A percentile compares a stretch with the other conserved stretches of the same genome.
Conservation (phyloP, 805 yeast species). For the Myxozyma nipponensis region DNA sequence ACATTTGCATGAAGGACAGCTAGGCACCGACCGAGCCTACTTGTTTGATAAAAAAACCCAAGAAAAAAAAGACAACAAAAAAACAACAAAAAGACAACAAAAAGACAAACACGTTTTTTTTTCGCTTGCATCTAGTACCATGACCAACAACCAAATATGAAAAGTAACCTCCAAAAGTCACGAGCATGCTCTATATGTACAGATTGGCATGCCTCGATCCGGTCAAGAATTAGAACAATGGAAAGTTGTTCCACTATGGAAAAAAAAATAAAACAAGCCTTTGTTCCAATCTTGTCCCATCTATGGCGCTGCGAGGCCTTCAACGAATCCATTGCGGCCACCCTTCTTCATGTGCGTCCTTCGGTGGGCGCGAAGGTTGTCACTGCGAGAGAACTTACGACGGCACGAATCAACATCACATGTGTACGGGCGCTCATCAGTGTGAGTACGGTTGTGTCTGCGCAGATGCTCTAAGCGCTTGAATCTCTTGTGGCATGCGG, state of each 20-base stretch:
- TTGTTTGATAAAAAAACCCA: too few relatives aligned
- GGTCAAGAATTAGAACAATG: neutral
- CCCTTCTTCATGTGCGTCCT: conserved; percentile 56
- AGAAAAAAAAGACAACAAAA: too few relatives aligned
- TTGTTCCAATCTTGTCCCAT: too few relatives aligned
- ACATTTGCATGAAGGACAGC: too few relatives aligned
- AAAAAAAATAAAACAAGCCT: too few relatives aligned
- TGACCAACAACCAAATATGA: neutral
- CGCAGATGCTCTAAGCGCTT: conserved; percentile 43
- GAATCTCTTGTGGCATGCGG: conserved; percentile 38
- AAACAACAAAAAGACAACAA: neutral
- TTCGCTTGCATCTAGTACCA: too few relatives aligned
- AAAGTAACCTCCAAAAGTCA: neutral
- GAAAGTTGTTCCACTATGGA: neutral
- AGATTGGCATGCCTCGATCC: neutral
- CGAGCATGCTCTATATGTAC: conserved; percentile 1
- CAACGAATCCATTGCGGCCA: conserved; percentile 43
- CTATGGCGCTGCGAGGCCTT: conserved; percentile 32
- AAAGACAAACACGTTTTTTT: too few relatives aligned
- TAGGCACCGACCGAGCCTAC: too few relatives aligned
- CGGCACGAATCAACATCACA: conserved; percentile 44
- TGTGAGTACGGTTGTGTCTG: conserved; percentile 68
- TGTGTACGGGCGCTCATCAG: conserved; percentile 69
- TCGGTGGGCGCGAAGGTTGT: conserved; percentile 74
- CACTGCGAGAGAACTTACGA: conserved; percentile 38